Conservation (phyloP, 2,329 filamentous ascomycete genomes). For the Colletotrichum horii region DNA sequence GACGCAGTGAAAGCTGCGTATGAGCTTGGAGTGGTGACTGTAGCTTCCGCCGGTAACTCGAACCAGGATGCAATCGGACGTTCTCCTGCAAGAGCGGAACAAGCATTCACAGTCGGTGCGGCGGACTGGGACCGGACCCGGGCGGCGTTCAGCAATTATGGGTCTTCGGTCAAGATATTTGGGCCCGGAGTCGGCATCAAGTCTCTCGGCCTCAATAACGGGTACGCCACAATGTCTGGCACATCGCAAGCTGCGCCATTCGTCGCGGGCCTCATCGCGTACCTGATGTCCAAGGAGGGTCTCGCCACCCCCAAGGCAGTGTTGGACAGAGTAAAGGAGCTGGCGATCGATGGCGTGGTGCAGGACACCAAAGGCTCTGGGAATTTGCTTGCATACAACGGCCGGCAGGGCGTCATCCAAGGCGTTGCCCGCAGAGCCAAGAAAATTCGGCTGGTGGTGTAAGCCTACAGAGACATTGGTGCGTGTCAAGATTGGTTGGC, state of each 20-base stretch:
- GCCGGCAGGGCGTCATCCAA: slow-evolving; percentile 24
- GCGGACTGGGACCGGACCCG: slow-evolving; percentile 42
- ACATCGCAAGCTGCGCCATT: slow-evolving; percentile 37
- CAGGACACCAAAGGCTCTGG: slow-evolving; percentile 46
- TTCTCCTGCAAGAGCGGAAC: slow-evolving; percentile 53
- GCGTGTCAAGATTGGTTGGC: neutral
- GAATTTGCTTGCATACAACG: slow-evolving; percentile 64
- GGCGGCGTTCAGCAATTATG: slow-evolving; percentile 57
- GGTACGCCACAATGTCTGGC: slow-evolving; percentile 47
- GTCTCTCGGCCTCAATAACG: slow-evolving; percentile 39
- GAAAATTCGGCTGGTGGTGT: neutral
- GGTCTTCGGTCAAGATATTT: slow-evolving; percentile 7
- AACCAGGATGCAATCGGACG: slow-evolving; percentile 31
- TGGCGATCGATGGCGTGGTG: slow-evolving; percentile 45
- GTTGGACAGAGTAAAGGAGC: slow-evolving; percentile 48
- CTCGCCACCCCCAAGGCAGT: slow-evolving; percentile 47
- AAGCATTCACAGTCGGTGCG: slow-evolving; percentile 59
- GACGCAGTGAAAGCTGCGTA: slow-evolving; percentile 51
- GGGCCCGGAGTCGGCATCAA: neutral
- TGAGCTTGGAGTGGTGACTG: slow-evolving; percentile 51
- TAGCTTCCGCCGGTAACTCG: slow-evolving; percentile 60
- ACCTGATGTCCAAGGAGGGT: slow-evolving; percentile 38
- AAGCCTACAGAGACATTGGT: neutral
- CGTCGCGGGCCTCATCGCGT: slow-evolving; percentile 25
- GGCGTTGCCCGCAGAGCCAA: neutral